These are phyloP conservation scores for Rosellinia necatrix DNA, from an alignment of 2,329 filamentous ascomycete genomes.

Conservation along the genomic window DNA sequence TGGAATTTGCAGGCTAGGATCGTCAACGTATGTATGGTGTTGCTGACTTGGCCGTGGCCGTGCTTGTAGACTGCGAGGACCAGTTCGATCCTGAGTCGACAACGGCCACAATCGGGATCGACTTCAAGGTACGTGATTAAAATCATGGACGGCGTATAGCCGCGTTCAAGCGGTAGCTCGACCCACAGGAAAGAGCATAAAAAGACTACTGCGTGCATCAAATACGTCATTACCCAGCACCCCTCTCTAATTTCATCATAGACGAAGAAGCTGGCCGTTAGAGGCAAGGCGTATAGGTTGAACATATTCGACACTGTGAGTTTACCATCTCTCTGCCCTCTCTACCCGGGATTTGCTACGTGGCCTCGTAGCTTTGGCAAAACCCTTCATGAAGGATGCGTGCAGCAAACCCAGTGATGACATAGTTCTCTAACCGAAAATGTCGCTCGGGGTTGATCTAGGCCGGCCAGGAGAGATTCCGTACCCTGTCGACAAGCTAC, in stretches of 20 bases:
- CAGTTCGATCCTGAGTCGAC: constrained; percentile 60
- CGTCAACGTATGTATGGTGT: not conserved
- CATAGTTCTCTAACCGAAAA: constrained; percentile 18
- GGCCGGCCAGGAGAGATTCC: constrained; percentile 55
- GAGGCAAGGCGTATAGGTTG: constrained; percentile 55
- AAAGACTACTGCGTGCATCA: not conserved
- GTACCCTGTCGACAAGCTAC: constrained; percentile 55
- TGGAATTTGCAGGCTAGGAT: not conserved
- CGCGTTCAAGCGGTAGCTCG: not conserved
- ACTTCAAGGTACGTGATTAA: constrained; percentile 53
- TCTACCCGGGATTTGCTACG: not conserved
- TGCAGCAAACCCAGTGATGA: too few species aligned
- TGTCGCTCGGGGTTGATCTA: constrained; percentile 25
- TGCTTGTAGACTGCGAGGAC: constrained; percentile 53
- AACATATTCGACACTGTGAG: constrained; percentile 58
- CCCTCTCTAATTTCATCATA: constrained; percentile 30
- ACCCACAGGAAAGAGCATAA: not conserved
- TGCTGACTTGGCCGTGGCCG: constrained; percentile 2
- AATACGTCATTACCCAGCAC: not conserved
- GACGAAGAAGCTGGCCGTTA: constrained; percentile 58
- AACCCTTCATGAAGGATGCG: too few species aligned
- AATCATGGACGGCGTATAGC: not conserved
- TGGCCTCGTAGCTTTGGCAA: too few species aligned
- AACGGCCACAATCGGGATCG: constrained; percentile 61
- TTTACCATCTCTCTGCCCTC: not conserved